These are phyloP conservation scores for Candida insectorum DNA, from an alignment of 805 yeast species.

Conservation along the genomic window DNA sequence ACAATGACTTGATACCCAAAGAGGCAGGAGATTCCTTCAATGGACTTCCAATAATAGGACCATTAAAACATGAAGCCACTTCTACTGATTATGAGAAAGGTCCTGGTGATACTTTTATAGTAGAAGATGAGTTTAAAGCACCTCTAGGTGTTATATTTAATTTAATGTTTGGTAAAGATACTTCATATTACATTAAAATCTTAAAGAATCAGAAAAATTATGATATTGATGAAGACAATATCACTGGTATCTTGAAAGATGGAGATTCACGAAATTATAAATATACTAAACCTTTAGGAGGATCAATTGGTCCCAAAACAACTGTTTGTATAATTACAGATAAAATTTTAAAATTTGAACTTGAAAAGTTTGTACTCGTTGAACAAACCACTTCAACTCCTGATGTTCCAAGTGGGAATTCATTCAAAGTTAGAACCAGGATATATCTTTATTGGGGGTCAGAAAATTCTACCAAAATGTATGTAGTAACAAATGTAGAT, in stretches of 20 bases:
- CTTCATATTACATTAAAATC: constrained; percentile 39
- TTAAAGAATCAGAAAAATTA: constrained; percentile 62
- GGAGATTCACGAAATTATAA: constrained; percentile 45
- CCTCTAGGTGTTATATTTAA: constrained; percentile 63
- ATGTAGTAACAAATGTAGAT: constrained; percentile 53
- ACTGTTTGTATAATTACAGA: constrained; percentile 66
- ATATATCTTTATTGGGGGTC: constrained; percentile 62
- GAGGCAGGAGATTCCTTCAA: constrained; percentile 21
- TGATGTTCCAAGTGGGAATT: constrained; percentile 77
- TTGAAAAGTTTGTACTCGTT: constrained; percentile 44
- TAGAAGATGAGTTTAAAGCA: constrained; percentile 52
- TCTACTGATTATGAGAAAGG: constrained; percentile 41
- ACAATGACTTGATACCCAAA: too few relatives aligned
- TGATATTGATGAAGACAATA: constrained; percentile 47
- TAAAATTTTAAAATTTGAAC: constrained; percentile 49
- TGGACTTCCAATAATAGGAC: constrained; percentile 42
- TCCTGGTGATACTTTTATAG: constrained; percentile 51
- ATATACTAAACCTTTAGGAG: constrained; percentile 62
- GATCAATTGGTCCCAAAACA: constrained; percentile 74
- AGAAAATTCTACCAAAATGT: constrained; percentile 49
- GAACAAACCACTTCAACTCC: constrained; percentile 66
- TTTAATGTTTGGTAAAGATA: constrained; percentile 62
- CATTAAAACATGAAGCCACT: constrained; percentile 49
- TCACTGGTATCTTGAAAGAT: constrained; percentile 26
- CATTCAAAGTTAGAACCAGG: constrained; percentile 60